phyloP scores from a whole-genome alignment of 148 eudicot species.

The Nepenthes mirabilis region DNA sequence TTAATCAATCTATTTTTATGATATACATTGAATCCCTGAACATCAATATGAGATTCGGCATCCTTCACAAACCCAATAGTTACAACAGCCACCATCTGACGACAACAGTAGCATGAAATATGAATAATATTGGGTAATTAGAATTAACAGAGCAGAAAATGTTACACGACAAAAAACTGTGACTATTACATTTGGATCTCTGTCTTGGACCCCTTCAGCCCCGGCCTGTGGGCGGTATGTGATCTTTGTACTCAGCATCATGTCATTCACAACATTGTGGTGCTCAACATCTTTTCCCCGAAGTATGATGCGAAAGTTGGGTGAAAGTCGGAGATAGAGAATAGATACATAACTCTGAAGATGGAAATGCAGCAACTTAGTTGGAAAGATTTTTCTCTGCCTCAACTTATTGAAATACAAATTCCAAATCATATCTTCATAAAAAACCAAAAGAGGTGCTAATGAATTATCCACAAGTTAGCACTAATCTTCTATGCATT shows the following conservation, averaged over 20 bases:
- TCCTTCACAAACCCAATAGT: constrained; percentile 94
- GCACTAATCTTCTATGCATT: too few species aligned
- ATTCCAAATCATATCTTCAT: not conserved
- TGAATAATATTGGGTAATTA: constrained; percentile 1
- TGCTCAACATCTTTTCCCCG: constrained; percentile 83
- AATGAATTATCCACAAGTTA: too few species aligned
- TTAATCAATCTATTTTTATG: constrained; percentile 94
- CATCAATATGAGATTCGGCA: constrained; percentile 78
- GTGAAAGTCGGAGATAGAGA: constrained; percentile 74
- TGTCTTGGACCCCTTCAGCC: constrained; percentile 33
- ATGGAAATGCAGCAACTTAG: constrained; percentile 7
- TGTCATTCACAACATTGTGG: constrained; percentile 73
- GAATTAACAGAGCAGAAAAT: constrained; percentile 2
- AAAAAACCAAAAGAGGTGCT: too few species aligned
- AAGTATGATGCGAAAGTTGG: constrained; percentile 60
- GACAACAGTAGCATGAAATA: constrained; percentile 6
- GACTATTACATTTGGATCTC: constrained; percentile 50
- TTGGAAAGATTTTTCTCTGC: not conserved
- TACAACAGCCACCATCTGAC: constrained; percentile 70
- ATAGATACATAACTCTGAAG: constrained; percentile 86
- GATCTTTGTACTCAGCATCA: constrained; percentile 65
- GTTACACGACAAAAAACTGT: not conserved
- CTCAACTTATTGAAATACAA: not conserved
- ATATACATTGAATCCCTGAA: constrained; percentile 96
- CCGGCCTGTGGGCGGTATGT: constrained; percentile 62